A percentile compares a stretch with the other conserved stretches of the same genome.
Evolutionary conservation across 75 land plant species (phyloP).

Genomic region (Cupressus sempervirens): DNA sequence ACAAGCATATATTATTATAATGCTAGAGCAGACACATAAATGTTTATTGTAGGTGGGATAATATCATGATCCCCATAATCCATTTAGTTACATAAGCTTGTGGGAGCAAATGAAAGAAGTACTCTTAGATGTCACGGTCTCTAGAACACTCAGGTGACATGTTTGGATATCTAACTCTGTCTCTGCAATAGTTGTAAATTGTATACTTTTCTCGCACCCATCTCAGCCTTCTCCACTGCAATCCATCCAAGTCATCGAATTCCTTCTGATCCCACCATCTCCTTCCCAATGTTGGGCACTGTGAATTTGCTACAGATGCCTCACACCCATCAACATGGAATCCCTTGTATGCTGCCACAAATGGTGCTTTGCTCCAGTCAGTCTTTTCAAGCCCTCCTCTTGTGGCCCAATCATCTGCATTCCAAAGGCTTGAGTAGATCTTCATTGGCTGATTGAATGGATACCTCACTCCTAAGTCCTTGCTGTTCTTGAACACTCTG

Average conservation of each 20-base stretch:
- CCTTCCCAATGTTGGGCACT: constrained; percentile 34
- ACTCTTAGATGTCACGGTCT: constrained; percentile 18
- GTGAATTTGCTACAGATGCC: constrained; percentile 32
- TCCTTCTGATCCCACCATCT: constrained; percentile 56
- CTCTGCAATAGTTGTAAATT: constrained; percentile 65
- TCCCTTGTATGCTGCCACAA: constrained; percentile 27
- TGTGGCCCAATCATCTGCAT: constrained; percentile 61
- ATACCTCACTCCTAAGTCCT: constrained; percentile 35
- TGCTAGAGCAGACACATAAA: too few relatives aligned
- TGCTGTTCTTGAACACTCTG: constrained; percentile 47
- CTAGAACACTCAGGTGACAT: constrained; percentile 31
- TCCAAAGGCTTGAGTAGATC: constrained; percentile 55
- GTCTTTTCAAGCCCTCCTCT: constrained; percentile 48
- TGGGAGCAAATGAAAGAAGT: too few relatives aligned
- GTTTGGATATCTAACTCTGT: constrained; percentile 24
- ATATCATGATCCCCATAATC: too few relatives aligned
- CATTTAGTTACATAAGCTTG: too few relatives aligned
- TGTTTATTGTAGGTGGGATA: too few relatives aligned
- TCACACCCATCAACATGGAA: constrained; percentile 53
- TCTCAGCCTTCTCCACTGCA: constrained; percentile 25
- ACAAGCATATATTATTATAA: background rate
- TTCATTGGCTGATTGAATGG: constrained; percentile 47
- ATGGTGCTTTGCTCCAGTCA: constrained; percentile 43
- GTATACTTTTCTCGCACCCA: constrained; percentile 33
- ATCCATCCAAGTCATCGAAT: constrained; percentile 34